These are phyloP conservation scores for Schizosaccharomyces lindneri DNA, from an alignment of 805 yeast genomes.

Conservation along the genomic window DNA sequence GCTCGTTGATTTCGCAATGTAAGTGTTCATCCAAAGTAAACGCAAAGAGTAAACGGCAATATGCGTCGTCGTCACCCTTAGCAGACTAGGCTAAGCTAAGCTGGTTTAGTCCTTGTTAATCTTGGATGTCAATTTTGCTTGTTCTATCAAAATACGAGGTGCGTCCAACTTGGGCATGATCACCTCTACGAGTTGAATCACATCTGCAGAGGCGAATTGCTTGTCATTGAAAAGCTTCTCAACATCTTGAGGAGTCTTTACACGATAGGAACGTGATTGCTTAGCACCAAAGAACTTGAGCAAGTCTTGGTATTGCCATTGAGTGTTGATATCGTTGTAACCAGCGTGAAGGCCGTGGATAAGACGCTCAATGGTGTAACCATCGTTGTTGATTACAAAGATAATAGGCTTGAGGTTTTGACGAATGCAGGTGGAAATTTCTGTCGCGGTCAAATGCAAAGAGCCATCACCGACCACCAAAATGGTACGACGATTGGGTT, in stretches of 20 bases:
- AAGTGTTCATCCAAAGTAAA: no score
- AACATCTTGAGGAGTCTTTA: constrained; percentile 8
- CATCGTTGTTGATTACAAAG: constrained; percentile 57
- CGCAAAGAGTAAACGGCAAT: background rate
- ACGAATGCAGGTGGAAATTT: constrained; percentile 39
- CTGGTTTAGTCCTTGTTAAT: constrained; percentile 8
- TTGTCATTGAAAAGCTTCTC: constrained; percentile 15
- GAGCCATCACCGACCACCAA: constrained; percentile 81
- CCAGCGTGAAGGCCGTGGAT: constrained; percentile 53
- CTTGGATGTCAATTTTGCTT: constrained; percentile 11
- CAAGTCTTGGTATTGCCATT: constrained; percentile 60
- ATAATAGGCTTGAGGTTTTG: constrained; percentile 39
- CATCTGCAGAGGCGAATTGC: constrained; percentile 13
- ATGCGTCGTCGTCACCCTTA: background rate
- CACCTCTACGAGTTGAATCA: constrained; percentile 33
- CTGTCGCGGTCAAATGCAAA: constrained; percentile 78
- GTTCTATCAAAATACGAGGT: constrained; percentile 30
- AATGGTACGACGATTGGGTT: constrained; percentile 28
- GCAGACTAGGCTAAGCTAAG: no score
- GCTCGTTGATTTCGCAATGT: no score
- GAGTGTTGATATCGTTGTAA: constrained; percentile 51
- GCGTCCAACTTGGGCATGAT: constrained; percentile 33
- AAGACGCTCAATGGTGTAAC: constrained; percentile 74
- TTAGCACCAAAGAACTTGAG: constrained; percentile 38
- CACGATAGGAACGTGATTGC: constrained; percentile 7